Evolutionary conservation across 169 alveolate genomes (phyloP).

Genomic region (Cystoisospora suis): DNA sequence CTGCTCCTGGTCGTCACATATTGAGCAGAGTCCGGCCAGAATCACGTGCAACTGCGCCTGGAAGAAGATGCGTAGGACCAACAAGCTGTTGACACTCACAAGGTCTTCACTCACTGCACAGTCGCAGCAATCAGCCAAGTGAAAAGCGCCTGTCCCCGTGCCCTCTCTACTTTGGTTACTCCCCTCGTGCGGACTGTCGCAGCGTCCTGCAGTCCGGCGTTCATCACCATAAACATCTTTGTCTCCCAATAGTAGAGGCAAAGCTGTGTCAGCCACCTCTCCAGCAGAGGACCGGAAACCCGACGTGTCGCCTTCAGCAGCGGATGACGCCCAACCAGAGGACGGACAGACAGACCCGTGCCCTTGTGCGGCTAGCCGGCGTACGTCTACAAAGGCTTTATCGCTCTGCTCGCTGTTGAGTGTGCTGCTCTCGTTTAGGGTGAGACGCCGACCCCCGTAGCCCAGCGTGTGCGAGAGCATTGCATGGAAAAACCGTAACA

Average conservation of each 20-base stretch:
- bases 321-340: no score
- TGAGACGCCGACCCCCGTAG: neutral
- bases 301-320: no score
- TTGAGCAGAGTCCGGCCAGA: constrained; percentile 9
- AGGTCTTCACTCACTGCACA: neutral
- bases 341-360: no score
- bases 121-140: neutral
- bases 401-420: constrained; percentile 7
- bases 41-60: constrained; percentile 1
- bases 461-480: constrained; percentile 19
- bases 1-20: neutral
- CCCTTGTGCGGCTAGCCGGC: no score
- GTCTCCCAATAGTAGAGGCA: no score
- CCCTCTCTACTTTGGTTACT: no score
- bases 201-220: no score
- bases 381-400: no score
- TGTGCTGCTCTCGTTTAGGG: neutral
- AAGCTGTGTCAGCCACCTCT: no score
- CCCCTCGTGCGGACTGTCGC: no score
- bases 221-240: no score
- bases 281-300: no score
- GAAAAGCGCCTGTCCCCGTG: neutral
- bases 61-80: neutral
- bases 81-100: neutral
- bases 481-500: constrained; percentile 13